phyloP scores from a whole-genome alignment of 768 basidiomycete genomes.

The Xanthoconium purpureum region DNA sequence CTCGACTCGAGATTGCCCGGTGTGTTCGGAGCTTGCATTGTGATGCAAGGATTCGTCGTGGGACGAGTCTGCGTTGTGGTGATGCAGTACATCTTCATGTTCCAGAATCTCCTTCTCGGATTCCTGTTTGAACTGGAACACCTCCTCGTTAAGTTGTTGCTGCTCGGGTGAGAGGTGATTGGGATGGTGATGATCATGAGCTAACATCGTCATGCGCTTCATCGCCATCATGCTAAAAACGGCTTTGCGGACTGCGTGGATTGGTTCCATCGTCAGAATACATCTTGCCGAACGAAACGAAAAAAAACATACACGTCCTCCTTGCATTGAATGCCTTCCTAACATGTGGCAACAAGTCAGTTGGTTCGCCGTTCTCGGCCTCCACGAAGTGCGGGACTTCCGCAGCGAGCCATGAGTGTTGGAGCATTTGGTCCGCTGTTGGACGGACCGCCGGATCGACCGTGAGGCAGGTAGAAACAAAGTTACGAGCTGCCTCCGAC shows the following conservation, averaged over 20 bases:
- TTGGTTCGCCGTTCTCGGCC: conserved; percentile 53
- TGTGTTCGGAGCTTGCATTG: not conserved
- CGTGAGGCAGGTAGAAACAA: conserved; percentile 80
- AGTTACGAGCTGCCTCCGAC: conserved; percentile 77
- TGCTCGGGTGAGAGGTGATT: conserved; percentile 40
- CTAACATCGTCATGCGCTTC: conserved; percentile 67
- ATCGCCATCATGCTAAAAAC: conserved; percentile 84
- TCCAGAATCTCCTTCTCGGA: conserved; percentile 54
- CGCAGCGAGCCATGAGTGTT: conserved; percentile 68
- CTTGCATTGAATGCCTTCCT: conserved; percentile 88
- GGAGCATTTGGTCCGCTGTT: conserved; percentile 68
- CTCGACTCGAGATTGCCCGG: not conserved
- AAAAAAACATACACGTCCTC: conserved; percentile 64
- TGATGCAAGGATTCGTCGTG: not conserved
- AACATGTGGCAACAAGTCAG: conserved; percentile 84
- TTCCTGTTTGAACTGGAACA: conserved; percentile 75
- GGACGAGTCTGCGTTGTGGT: conserved; percentile 37
- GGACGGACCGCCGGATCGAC: conserved; percentile 78
- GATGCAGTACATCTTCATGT: conserved; percentile 47
- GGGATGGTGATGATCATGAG: conserved; percentile 6
- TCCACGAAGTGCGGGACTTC: conserved; percentile 67
- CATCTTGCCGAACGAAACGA: not conserved
- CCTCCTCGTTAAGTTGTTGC: conserved; percentile 51
- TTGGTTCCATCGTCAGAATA: conserved; percentile 1
- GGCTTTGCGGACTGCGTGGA: conserved; percentile 74